Evolutionary conservation across 306 rosid genomes (phyloP), one percentile per base, ranked within the genome.

Genomic region (Biancaea sappan): DNA sequence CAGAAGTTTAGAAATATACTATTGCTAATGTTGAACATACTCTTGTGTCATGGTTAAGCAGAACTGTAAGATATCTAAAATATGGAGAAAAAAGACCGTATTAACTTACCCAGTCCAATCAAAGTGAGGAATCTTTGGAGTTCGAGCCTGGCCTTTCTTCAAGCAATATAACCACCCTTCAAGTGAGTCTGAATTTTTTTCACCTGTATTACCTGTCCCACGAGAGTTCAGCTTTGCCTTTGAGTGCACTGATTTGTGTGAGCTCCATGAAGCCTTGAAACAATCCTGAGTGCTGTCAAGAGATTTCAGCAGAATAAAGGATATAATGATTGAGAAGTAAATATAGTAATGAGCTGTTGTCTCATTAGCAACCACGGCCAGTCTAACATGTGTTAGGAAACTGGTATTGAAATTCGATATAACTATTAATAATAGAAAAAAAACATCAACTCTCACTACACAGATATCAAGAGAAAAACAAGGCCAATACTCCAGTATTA

Each of bases 21-120:
- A 5, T 22, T 64, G 31, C 41, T 21, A 57, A 41, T 72, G 25
- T 67, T 53, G 25, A 34, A 66, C 58, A 65, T 34, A 60, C 44
- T 59, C 40, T 16, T 67, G 31, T 16, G 24, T 31, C 19, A 41
- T 75, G 12, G 28, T 48, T 69, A 22, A 73, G 56, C 60, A 71
- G 26, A 32, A 80, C 21, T 8, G 13, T 35, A 56, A 46, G 21
- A 41, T 54, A 44, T 62, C 18, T 32, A 48, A 19, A 77, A 64
- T 19, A 28, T 13, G 14, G 64, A 28, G 58, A 56, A 10, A 10
- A 47, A 71, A 72, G 63, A 14, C 31, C 54, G 16, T 16, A 68
- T 80, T 60, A 65, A 52, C n/a, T 69, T 87, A 94, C 98, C 98
- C 98, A 10, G 97, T 88, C 97, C 98, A 94, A 65, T 91, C 95